Percentiles rank a stretch among this genome's conserved stretches.
These are phyloP conservation scores for Pleurotus djamor DNA, from an alignment of 768 basidiomycete species.

Conservation along the genomic window DNA sequence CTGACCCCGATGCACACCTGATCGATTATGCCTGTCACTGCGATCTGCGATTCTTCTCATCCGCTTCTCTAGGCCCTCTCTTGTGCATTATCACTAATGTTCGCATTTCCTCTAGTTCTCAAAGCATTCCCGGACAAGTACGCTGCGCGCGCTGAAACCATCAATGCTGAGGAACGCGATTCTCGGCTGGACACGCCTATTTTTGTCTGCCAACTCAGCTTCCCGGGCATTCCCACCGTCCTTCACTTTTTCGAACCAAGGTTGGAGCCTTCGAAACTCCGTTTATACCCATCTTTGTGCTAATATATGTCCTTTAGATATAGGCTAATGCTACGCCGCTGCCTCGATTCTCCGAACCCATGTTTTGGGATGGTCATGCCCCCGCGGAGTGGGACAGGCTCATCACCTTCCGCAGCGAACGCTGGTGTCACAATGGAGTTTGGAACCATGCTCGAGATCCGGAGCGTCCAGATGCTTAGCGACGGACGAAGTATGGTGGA, in stretches of 20 bases:
- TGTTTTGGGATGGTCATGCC: constrained; percentile 94
- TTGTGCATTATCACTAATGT: background rate
- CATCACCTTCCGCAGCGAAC: constrained; percentile 30
- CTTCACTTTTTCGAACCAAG: constrained; percentile 95
- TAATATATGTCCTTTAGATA: constrained; percentile 43
- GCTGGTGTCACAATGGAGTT: constrained; percentile 55
- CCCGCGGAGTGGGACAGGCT: constrained; percentile 24
- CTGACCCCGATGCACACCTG: constrained; percentile 4
- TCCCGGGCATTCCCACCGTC: constrained; percentile 87
- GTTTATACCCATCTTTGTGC: background rate
- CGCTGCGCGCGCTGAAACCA: constrained; percentile 55
- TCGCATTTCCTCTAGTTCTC: constrained; percentile 43
- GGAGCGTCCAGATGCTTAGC: constrained; percentile 78
- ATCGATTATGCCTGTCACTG: background rate
- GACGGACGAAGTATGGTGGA: constrained; percentile 89
- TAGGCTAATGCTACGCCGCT: constrained; percentile 95
- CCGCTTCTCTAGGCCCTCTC: background rate
- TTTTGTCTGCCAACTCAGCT: constrained; percentile 86
- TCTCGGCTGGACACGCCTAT: constrained; percentile 85
- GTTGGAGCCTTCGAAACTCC: constrained; percentile 20
- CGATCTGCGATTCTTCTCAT: background rate
- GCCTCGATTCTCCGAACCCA: constrained; percentile 74
- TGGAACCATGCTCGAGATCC: constrained; percentile 93
- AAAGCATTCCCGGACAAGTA: constrained; percentile 67
- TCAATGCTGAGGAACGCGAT: constrained; percentile 76